phyloP scores from a whole-genome alignment of 495 filamentous ascomycete genomes.

The Aspergillus panamensis region DNA sequence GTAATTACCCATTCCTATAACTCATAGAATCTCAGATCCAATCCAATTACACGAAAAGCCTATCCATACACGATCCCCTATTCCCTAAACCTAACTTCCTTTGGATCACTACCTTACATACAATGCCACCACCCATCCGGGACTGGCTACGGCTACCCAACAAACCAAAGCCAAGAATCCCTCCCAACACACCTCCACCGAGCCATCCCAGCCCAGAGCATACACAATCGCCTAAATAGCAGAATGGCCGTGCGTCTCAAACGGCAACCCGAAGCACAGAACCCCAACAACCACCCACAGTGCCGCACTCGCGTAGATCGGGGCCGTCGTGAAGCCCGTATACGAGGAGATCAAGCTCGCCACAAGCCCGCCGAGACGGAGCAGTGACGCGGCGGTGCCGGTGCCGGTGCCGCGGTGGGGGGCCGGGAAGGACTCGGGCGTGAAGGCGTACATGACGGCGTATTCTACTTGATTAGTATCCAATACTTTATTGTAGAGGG shows the following conservation, averaged over 20 bases:
- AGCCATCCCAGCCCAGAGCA: neutral
- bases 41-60: no score
- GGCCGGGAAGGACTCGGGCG: slow-evolving; percentile 53
- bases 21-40: no score
- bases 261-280: slow-evolving; percentile 30
- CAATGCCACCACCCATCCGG: no score
- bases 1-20: no score
- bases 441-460: slow-evolving; percentile 56
- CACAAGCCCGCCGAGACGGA: slow-evolving; percentile 29
- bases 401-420: slow-evolving; percentile 51
- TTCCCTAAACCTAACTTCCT: no score
- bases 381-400: slow-evolving; percentile 39
- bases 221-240: slow-evolving; percentile 15
- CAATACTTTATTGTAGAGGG: no score
- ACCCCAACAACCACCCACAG: slow-evolving; percentile 32
- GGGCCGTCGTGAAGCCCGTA: slow-evolving; percentile 31
- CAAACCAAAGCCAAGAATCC: no score
- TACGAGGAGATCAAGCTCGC: slow-evolving; percentile 34
- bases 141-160: no score
- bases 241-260: slow-evolving; percentile 35
- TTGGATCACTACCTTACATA: no score
- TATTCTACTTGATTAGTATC: slow-evolving; percentile 27
- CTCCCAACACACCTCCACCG: neutral
- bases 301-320: slow-evolving; percentile 35
- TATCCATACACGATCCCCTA: no score